These are phyloP conservation scores for Bruguiera sexangula DNA, from an alignment of 345 rosid genomes.

Conservation along the genomic window DNA sequence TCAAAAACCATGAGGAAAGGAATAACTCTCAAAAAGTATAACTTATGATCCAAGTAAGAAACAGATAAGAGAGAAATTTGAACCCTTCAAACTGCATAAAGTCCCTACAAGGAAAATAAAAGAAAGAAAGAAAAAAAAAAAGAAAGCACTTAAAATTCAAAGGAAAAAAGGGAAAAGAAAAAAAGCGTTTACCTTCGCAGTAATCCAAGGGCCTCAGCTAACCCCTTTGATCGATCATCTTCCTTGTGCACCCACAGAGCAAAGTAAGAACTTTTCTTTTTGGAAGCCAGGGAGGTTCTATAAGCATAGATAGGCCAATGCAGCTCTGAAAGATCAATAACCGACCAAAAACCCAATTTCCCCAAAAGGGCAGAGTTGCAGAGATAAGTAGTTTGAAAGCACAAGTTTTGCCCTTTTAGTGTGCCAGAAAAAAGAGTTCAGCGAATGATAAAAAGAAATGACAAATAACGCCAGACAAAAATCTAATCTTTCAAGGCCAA, in stretches of 20 bases:
- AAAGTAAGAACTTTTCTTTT: slow-evolving; percentile 35
- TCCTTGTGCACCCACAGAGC: slow-evolving; percentile 48
- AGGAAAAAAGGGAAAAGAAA: slow-evolving; percentile 8
- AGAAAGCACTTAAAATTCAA: slow-evolving; percentile 1
- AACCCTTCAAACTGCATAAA: slow-evolving; percentile 2
- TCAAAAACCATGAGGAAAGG: slow-evolving; percentile 15
- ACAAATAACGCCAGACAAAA: slow-evolving; percentile 34
- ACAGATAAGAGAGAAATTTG: slow-evolving; percentile 35
- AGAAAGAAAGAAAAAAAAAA: slow-evolving; percentile 4
- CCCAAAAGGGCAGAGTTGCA: slow-evolving; percentile 19
- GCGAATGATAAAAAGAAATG: slow-evolving; percentile 14
- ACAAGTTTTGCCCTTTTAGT: slow-evolving; percentile 26
- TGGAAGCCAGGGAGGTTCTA: slow-evolving; percentile 38
- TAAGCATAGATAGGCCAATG: slow-evolving; percentile 49
- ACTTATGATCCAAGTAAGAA: slow-evolving; percentile 68
- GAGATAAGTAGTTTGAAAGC: slow-evolving; percentile 39
- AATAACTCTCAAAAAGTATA: slow-evolving; percentile 49
- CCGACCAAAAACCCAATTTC: slow-evolving; percentile 29
- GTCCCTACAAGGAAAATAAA: not conserved
- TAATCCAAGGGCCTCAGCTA: slow-evolving; percentile 13
- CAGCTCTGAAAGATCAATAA: slow-evolving; percentile 33
- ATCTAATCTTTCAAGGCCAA: slow-evolving; percentile 35
- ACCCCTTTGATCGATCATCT: slow-evolving; percentile 37
- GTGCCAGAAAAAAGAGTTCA: slow-evolving; percentile 12
- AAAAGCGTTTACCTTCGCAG: slow-evolving; percentile 31